phyloP scores from a whole-genome alignment of 257 asterid genomes.

The Handroanthus guayacan region DNA sequence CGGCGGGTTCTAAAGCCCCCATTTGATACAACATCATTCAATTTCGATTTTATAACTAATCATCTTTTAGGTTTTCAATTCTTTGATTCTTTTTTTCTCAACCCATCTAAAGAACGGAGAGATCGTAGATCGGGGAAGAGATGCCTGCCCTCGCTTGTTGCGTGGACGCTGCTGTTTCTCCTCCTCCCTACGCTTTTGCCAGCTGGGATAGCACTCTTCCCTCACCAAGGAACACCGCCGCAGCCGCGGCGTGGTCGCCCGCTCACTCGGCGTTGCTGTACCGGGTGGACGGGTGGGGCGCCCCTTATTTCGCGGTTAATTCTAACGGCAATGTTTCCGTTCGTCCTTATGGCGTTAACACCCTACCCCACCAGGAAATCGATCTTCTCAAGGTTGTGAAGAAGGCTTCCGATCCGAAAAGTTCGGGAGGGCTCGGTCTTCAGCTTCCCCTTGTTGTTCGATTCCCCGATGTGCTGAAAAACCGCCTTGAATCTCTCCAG shows the following conservation, averaged over 20 bases:
- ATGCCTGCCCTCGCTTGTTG: conserved; percentile 89
- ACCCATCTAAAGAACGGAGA: conserved; percentile 30
- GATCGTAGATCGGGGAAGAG: conserved; percentile 58
- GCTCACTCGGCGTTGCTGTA: conserved; percentile 72
- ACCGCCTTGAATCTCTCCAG: conserved; percentile 78
- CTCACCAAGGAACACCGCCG: conserved; percentile 39
- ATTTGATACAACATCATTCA: conserved; percentile 58
- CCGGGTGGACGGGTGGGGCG: conserved; percentile 91
- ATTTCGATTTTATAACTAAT: conserved; percentile 23
- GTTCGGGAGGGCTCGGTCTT: conserved; percentile 80
- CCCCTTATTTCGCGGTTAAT: conserved; percentile 86
- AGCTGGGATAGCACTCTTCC: conserved; percentile 72
- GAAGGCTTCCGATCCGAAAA: conserved; percentile 76
- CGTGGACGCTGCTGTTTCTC: conserved; percentile 72
- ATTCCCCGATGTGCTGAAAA: conserved; percentile 81
- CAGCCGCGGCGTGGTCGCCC: conserved; percentile 65
- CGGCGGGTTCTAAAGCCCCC: conserved; percentile 99
- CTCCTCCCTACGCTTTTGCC: conserved; percentile 63
- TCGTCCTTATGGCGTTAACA: conserved; percentile 65
- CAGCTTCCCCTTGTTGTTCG: conserved; percentile 82
- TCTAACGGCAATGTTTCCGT: conserved; percentile 78
- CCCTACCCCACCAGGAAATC: conserved; percentile 83
- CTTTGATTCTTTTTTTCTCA: conserved; percentile 57
- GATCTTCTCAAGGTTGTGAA: conserved; percentile 90
- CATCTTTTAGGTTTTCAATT: conserved; percentile 32